Base-by-base conservation (phyloP, 75 land plant genomes). In the Isoetes taiwanensis region DNA sequence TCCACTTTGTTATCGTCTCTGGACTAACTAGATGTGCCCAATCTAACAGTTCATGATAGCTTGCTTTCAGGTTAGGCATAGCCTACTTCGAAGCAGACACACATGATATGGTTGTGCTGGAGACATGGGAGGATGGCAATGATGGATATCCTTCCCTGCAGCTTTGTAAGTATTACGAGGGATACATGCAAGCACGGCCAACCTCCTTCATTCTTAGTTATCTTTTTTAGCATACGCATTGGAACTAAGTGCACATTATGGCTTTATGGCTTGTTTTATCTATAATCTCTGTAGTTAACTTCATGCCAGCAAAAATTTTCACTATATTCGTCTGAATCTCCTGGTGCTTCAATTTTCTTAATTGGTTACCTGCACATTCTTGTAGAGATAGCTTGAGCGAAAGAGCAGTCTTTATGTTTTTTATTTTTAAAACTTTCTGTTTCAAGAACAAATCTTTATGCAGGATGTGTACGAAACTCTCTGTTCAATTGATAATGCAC, bases 51-150 rank as follows among this genome's bases (percentile, higher is more conserved):
- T n/a, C n/a, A n/a, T n/a, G n/a, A n/a, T n/a, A n/a, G n/a, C n/a
- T n/a, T n/a, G n/a, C n/a, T n/a, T n/a, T n/a, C 82, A 93, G 99
- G 63, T 61, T 94, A 75, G 99, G 99, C 12, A 72, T 82, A 28
- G 78, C 99, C 23, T 88, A 79, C 55, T 94, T 79, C 66, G 96
- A 94, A 69, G 70, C 72, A 5, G 65, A 64, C 27, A 65, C 66
- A 21, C 63, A 70, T 55, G 80, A 75, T 30, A 88, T 94, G 63
- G 71, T 69, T 70, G 96, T 88, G 24, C 40, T 88, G 66, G 96
- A 94, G 52, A 68, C 79, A 39, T 94, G 99, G 96, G 99, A 94
- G 41, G 86, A 88, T 61, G 95, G 78, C 4, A 61, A 40, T 65
- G 73, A 61, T 16, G 86, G 74, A 1, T 88, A 71, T 62, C 87